Evolutionary conservation across 116 monocot genomes (phyloP), one percentile per base, ranked within the genome.

Genomic region (Posidonia oceanica): DNA sequence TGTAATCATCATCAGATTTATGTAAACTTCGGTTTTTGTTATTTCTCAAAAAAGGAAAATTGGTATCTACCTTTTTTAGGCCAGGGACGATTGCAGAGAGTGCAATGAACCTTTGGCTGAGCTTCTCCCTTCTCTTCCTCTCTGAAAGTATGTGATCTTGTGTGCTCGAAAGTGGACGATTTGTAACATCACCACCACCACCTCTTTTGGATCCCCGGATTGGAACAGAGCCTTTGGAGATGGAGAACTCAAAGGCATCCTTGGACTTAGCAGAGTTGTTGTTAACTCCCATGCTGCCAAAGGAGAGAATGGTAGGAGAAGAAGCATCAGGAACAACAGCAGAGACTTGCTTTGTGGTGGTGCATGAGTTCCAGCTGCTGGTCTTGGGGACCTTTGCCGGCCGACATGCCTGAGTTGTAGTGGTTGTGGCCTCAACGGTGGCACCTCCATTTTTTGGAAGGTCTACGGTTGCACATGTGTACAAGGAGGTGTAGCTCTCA

Each of bases 61-160:
- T 14, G 68, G 3, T 38, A 37, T 56, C 8, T 70, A 79, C 88
- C 85, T 88, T 88, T 69, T 85, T 88, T 3, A 88, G 76, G n/a
- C 73, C 85, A 23, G 88, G 88, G 69, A 88, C 62, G 44, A 85
- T 54, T 2, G 88, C 78, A 2, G 88, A 75, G 6, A 88, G 78
- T 1, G 88, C 85, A 1, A 88, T 81, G 59, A 88, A 88, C 44
- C 71, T 73, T 69, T 85, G 85, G 69, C 76, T 80, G 23, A 88
- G 80, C 80, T 85, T 88, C 76, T 88, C 85, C 65, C 88, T 77
- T 21, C 88, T 64, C 80, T 74, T 85, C 66, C 88, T 83, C 78
- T 88, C 88, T 0, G 88, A 80, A 48, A 88, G 37, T 40, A 88
- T 77, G 57, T 88, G 88, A 15, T 88, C 88, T 53, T 82, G 84